Percentiles rank a stretch among this genome's conserved stretches.
phyloP scores from a whole-genome alignment of 2,329 filamentous ascomycete species.

The Phaeosphaeria sp. region DNA sequence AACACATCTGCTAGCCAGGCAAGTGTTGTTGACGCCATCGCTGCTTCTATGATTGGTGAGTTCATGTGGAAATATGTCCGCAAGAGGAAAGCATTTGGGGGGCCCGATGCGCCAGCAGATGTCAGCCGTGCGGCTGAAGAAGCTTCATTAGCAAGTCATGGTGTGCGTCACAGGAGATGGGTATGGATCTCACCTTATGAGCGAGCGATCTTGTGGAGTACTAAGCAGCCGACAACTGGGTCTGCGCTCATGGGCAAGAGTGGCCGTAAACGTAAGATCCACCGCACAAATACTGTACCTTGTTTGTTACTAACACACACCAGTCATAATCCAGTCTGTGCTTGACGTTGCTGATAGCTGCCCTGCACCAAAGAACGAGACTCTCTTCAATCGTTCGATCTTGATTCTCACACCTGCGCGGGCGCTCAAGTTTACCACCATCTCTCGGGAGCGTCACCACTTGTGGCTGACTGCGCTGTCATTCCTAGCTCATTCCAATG shows the following conservation, averaged over 20 bases:
- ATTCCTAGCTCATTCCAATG: conserved; percentile 89
- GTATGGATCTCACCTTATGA: conserved; percentile 99
- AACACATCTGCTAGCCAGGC: conserved; percentile 70
- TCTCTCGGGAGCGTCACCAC: conserved; percentile 84
- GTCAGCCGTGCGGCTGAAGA: conserved; percentile 62
- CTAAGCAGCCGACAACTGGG: conserved; percentile 90
- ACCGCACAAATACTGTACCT: background rate
- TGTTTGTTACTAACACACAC: conserved; percentile 17
- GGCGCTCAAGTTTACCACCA: conserved; percentile 92
- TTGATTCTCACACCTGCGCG: conserved; percentile 91
- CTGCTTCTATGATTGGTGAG: conserved; percentile 97
- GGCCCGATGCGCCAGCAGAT: conserved; percentile 62
- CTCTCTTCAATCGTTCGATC: conserved; percentile 89
- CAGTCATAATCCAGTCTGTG: conserved; percentile 94
- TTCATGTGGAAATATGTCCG: conserved; percentile 95
- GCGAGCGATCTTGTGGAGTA: conserved; percentile 95
- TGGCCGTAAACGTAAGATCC: conserved; percentile 84
- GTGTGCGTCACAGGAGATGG: conserved; percentile 89
- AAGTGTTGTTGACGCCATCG: conserved; percentile 92
- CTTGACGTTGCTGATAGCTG: conserved; percentile 97
- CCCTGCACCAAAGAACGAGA: conserved; percentile 73
- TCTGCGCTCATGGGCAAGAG: conserved; percentile 91
- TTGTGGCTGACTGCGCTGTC: conserved; percentile 94
- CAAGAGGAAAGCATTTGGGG: conserved; percentile 87
- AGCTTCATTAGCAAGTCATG: conserved; percentile 70